Evolutionary conservation across 345 rosid species (phyloP), one percentile per base, ranked within the genome.

Genomic region (Gossypium anomalum): DNA sequence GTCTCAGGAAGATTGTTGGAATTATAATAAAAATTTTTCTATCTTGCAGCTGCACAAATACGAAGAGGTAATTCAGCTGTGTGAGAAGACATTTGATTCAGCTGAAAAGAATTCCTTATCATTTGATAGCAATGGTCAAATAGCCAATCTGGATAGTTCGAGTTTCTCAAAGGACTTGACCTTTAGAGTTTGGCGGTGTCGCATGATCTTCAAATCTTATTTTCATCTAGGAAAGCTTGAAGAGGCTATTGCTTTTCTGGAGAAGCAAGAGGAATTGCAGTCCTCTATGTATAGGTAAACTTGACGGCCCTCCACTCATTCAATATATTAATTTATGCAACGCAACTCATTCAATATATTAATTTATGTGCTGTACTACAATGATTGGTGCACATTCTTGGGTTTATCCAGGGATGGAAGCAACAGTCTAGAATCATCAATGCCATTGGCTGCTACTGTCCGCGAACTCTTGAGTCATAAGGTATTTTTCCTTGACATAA

Each of bases 161-260:
- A 86, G 77, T 77, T 73, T 71, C 80, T 65, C 79, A 48, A 83
- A 79, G 77, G 89, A 82, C 74, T 74, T 80, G n/a, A 81, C 81
- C 61, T 88, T 84, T 71, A 82, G 83, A 83, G 58, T 87, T 66
- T 95, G 97, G 99, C 88, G 91, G 49, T 87, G 87, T 73, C 70
- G 75, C 67, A 70, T 90, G 78, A 84, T 85, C 70, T 82, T 90
- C 76, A 91, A 85, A 75, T 95, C 98, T 66, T 85, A 89, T 76
- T 92, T 93, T 82, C 77, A 86, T 61, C 85, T 90, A 74, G 99
- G 99, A 85, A 91, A 73, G 87, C 94, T 93, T 72, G 99, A 91
- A 84, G 97, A 93, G 75, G 98, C 93, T 52, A 81, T 88, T 76
- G 78, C 81, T 74, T 86, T 86, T 59, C 81, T 95, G 59, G 92